A percentile compares a stretch with the other conserved stretches of the same genome.
These are phyloP conservation scores for Hyphodiscus hymeniophilus DNA, from an alignment of 495 filamentous ascomycete species.

Conservation along the genomic window DNA sequence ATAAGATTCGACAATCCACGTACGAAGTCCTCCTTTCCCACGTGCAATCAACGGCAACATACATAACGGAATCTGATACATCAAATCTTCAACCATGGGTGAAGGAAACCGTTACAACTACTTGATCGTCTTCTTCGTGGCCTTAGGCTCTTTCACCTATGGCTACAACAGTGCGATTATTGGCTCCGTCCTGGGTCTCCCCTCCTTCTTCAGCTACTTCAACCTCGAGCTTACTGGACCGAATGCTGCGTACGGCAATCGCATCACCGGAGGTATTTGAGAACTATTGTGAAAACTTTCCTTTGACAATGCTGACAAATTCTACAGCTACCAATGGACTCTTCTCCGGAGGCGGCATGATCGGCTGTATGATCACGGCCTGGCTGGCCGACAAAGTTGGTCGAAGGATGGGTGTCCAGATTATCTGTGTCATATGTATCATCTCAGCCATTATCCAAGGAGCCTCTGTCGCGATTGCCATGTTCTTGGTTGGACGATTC, in stretches of 20 bases:
- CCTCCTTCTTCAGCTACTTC: background rate
- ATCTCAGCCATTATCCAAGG: background rate
- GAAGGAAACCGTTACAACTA: too few relatives aligned
- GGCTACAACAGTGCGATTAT: background rate
- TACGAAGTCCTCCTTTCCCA: too few relatives aligned
- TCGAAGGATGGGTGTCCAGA: background rate
- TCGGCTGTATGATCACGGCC: background rate
- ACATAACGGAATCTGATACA: too few relatives aligned
- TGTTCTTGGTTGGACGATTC: background rate
- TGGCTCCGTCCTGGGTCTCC: background rate
- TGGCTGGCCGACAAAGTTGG: background rate
- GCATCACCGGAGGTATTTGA: background rate
- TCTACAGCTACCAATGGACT: background rate
- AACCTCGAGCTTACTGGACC: background rate
- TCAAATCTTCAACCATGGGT: too few relatives aligned
- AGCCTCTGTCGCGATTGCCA: background rate
- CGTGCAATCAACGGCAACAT: too few relatives aligned
- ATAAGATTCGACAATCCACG: too few relatives aligned
- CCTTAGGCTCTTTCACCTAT: conserved; percentile 4
- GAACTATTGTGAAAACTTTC: too few relatives aligned
- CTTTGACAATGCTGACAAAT: too few relatives aligned
- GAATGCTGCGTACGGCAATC: background rate
- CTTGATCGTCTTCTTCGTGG: background rate
- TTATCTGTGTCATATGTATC: background rate
- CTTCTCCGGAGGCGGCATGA: background rate